A percentile compares a stretch with the other conserved stretches of the same genome.
phyloP scores from a whole-genome alignment of 2,329 filamentous ascomycete genomes.

The Chrysoporthe deuterocubensis region DNA sequence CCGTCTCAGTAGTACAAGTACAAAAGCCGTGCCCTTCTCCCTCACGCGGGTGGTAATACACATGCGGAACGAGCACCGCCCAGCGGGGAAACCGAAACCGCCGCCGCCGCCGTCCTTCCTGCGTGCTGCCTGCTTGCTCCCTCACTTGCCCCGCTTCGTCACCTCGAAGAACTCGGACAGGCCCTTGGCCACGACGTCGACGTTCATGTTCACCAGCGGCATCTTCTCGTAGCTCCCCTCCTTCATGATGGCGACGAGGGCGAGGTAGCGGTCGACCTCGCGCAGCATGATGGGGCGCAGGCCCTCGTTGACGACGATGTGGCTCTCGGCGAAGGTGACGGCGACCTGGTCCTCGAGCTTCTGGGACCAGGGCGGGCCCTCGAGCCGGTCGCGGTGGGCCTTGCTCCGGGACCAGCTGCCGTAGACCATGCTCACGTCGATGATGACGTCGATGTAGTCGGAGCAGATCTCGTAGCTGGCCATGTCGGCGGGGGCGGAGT shows the following conservation, averaged over 20 bases:
- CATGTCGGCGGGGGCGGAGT: constrained; percentile 91
- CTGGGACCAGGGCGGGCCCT: constrained; percentile 64
- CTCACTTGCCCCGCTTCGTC: constrained; percentile 58
- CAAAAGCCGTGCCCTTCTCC: not conserved
- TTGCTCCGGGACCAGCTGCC: constrained; percentile 70
- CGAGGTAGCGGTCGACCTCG: constrained; percentile 75
- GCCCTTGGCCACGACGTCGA: constrained; percentile 79
- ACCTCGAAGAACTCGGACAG: constrained; percentile 79
- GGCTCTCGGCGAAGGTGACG: constrained; percentile 69
- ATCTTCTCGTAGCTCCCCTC: constrained; percentile 84
- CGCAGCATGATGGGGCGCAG: constrained; percentile 69
- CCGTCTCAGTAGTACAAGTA: not conserved
- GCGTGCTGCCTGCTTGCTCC: too few relatives aligned
- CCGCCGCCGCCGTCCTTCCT: too few relatives aligned
- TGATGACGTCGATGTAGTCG: constrained; percentile 97
- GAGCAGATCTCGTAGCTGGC: constrained; percentile 97
- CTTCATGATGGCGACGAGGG: constrained; percentile 84
- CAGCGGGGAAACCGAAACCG: not conserved
- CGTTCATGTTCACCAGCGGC: constrained; percentile 82
- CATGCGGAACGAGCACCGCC: not conserved
- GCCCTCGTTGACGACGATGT: constrained; percentile 67
- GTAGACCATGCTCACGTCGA: constrained; percentile 95
- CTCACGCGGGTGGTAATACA: not conserved
- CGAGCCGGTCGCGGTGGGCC: constrained; percentile 58
- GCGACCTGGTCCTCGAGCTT: constrained; percentile 68